Evolutionary conservation across 129 eudicot species (phyloP).

Genomic region (Flaveria sonorensis): DNA sequence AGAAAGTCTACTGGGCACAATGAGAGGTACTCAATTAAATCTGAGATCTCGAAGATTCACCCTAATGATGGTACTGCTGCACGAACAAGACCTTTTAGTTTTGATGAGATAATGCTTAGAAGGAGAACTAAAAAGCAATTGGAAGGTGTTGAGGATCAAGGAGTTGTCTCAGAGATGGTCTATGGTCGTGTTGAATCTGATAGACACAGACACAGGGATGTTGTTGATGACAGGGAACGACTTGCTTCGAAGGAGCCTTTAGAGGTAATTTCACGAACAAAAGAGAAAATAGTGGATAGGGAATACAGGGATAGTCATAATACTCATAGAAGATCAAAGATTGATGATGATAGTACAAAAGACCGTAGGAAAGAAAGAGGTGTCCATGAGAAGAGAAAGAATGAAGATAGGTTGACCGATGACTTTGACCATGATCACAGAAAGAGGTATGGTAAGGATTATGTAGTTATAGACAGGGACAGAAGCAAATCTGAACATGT

Average conservation of each 20-base stretch:
- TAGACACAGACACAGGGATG: constrained; percentile 36
- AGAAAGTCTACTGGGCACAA: constrained; percentile 53
- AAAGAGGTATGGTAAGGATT: constrained; percentile 50
- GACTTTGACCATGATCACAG: constrained; percentile 42
- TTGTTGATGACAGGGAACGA: constrained; percentile 18
- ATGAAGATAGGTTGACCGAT: constrained; percentile 34
- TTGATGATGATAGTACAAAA: constrained; percentile 24
- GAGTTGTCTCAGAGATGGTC: constrained; percentile 32
- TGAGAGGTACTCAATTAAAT: constrained; percentile 36
- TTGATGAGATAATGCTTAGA: constrained; percentile 77
- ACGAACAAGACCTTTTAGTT: constrained; percentile 85
- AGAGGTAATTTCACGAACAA: constrained; percentile 45
- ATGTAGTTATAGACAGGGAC: constrained; percentile 42
- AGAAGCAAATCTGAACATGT: constrained; percentile 58
- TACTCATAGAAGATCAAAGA: constrained; percentile 40
- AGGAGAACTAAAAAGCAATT: constrained; percentile 55
- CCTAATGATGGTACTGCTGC: constrained; percentile 70
- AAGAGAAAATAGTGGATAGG: constrained; percentile 43
- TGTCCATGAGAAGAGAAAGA: constrained; percentile 46
- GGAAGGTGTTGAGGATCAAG: constrained; percentile 33
- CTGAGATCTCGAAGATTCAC: constrained; percentile 41
- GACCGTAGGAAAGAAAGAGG: constrained; percentile 45
- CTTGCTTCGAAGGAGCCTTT: constrained; percentile 42
- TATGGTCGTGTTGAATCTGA: constrained; percentile 36
- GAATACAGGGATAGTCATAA: constrained; percentile 38